phyloP scores from a whole-genome alignment of 306 rosid species.

The Trifolium fragiferum region DNA sequence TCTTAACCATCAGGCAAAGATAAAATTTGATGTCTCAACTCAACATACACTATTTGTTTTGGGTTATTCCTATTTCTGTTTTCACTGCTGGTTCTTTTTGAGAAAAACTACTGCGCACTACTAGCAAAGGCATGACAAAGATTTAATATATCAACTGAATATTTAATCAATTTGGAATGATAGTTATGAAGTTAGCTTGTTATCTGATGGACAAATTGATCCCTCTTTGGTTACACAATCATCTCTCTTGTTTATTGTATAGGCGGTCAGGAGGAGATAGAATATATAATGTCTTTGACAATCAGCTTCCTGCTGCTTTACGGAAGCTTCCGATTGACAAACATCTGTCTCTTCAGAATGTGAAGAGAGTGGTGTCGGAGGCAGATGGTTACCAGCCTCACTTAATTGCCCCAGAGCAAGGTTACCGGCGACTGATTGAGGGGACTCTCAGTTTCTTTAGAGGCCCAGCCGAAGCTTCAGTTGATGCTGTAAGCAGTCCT shows the following conservation, averaged over 20 bases:
- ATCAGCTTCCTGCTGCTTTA: slow-evolving; percentile 98
- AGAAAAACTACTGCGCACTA: neutral
- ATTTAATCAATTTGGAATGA: slow-evolving; percentile 37
- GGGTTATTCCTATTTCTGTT: slow-evolving; percentile 15
- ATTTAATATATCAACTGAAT: slow-evolving; percentile 11
- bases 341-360: slow-evolving; percentile 92
- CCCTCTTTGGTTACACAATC: slow-evolving; percentile 25
- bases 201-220: slow-evolving; percentile 1
- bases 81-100: slow-evolving; percentile 16
- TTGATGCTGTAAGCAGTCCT: slow-evolving; percentile 82
- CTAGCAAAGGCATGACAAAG: slow-evolving; percentile 1
- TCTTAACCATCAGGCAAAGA: neutral
- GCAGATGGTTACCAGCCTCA: slow-evolving; percentile 99
- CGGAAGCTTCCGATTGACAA: slow-evolving; percentile 97
- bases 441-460: slow-evolving; percentile 83
- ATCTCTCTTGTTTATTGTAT: slow-evolving; percentile 29
- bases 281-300: slow-evolving; percentile 91
- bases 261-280: slow-evolving; percentile 99
- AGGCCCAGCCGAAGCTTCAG: slow-evolving; percentile 99
- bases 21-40: slow-evolving; percentile 6
- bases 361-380: slow-evolving; percentile 91
- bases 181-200: slow-evolving; percentile 10
- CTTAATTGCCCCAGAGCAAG: slow-evolving; percentile 99
- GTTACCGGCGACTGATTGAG: slow-evolving; percentile 92
- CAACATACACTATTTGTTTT: neutral